Base-by-base conservation (phyloP, 108 stramenopile species). In the Cyclotella sp. region DNA sequence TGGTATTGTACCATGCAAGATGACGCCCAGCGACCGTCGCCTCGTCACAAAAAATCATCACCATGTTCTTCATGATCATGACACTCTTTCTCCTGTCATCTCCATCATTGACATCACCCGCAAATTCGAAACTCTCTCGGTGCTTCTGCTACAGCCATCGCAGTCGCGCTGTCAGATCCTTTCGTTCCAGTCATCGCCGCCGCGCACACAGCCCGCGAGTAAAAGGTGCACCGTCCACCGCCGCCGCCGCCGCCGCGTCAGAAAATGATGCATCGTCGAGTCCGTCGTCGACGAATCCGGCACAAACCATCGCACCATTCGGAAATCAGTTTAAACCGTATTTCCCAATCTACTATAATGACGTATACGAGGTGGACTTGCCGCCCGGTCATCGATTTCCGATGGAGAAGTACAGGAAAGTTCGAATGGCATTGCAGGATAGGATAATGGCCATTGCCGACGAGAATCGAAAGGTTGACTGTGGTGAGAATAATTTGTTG, bases 331-430 rank as follows among this genome's bases (percentile, higher is more conserved):
- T 52, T 40, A 29, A 12, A 22, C 87, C 91, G 14, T 87, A 64
- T 59, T 95, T 91, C 70, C 78, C 77, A 12, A 85, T 93, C 13
- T 95, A 86, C 66, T 98, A 94, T 85, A 98, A 98, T 63, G 97
- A 98, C 74, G 91, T 95, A 3, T 98, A 94, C 62, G 81, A 97
- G 75, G 96, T 98, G n/a, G 68, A 83, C 21, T 76, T 98, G 49
- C 97, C 97, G 15, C 66, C 67, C 13, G 79, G 78, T 13, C 97
- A 98, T 79, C 88, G 96, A 18, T 98, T 98, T 69, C 97, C 97
- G 8, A 98, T 98, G 97, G 70, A 84, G 34, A 98, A 98, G 73
- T 98, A 98, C 65, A 73, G 82, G 21, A 65, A 87, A 76, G 95
- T 96, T 10, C 79, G 97, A 29, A 59, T 86, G 71, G 63, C 67